phyloP scores from a whole-genome alignment of 352 stramenopile species.

The Aphanomyces stellatus region DNA sequence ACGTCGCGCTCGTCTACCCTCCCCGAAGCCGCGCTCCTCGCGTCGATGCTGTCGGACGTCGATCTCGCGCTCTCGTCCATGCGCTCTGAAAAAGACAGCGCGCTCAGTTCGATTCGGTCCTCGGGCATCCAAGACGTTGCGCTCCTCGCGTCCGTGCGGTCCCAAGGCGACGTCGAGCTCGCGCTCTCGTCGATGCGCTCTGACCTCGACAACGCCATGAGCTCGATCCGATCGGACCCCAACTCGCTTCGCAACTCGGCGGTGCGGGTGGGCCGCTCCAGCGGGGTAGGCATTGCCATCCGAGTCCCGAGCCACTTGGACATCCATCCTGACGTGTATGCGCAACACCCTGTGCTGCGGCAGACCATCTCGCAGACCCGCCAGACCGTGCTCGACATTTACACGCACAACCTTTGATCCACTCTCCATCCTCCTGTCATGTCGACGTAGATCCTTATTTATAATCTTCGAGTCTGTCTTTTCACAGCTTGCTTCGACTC shows the following conservation, averaged over 20 bases:
- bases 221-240: neutral
- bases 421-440: no score
- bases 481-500: neutral
- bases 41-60: neutral
- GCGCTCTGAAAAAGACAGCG: neutral
- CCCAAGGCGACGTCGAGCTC: neutral
- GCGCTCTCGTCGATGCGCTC: neutral
- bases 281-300: constrained; percentile 11
- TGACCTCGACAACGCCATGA: neutral
- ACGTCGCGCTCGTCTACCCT: neutral
- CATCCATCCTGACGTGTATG: neutral
- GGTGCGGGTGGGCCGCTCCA: neutral
- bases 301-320: constrained; percentile 14
- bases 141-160: neutral
- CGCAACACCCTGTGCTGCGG: neutral
- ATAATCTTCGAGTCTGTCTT: neutral
- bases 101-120: neutral
- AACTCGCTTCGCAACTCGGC: neutral
- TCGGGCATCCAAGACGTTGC: neutral
- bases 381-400: neutral
- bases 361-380: neutral
- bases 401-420: no score
- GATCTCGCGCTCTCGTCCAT: neutral
- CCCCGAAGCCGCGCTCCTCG: neutral
- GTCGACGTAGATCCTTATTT: neutral